Evolutionary conservation across 805 yeast genomes (phyloP), one percentile per base, ranked within the genome.

Genomic region (Nakazawaea siamensis): DNA sequence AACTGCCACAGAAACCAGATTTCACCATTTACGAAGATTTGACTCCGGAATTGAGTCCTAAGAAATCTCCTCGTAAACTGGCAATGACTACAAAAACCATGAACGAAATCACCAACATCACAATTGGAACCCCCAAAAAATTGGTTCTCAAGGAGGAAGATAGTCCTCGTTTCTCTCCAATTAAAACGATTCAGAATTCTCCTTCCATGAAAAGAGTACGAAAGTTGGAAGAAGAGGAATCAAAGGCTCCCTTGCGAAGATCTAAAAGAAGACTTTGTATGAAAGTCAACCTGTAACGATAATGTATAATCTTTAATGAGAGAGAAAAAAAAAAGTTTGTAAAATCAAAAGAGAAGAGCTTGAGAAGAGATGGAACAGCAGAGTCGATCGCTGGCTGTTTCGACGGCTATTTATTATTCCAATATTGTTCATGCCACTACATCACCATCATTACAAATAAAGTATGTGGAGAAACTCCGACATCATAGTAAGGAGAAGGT

Each of bases 81-180:
- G 23, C 17, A 10, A 34, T 34, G 21, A 13, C 33, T 4, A 18
- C n/a, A 9, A 34, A 29, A 17, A 34, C 38, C 8, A 10, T 34
- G 17, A 10, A 14, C 6, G 38, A 34, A 14, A 7, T 51, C 46
- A 18, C 51, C 48, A 26, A 38, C 48, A 17, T 48, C 49, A 16
- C 52, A 49, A 13, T 15, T 15, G 5, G 5, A 10, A 10, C n/a
- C 13, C n/a, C 12, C 12, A 30, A 13, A 13, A 8, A 20, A 13
- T 4, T 19, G 21, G 12, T 12, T n/a, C 17, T n/a, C 19, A 27
- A 14, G 17, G 35, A 32, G 15, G 31, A 27, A 14, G 12, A 10
- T 5, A 30, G 35, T 13, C 39, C 39, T 3, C 8, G 6, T 17
- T 35, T 23, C 24, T 17, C 39, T 4, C 39, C 30, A 10, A 17